Evolutionary conservation across 2,329 filamentous ascomycete genomes (phyloP).

Genomic region (Fusarium xyrophilum): DNA sequence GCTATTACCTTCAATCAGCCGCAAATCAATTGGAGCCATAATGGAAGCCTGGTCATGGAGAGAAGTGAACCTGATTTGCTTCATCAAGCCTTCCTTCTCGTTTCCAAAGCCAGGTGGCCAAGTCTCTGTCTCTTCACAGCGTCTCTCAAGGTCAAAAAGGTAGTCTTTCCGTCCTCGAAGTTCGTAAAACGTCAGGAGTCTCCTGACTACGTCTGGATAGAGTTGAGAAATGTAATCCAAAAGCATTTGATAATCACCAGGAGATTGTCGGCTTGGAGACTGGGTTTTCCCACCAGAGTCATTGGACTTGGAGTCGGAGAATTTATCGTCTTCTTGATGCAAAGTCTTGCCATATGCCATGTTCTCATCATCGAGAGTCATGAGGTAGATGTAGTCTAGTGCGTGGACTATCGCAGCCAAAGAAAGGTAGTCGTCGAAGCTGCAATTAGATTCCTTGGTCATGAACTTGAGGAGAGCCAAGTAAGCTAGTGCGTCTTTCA

Average conservation of each 20-base stretch:
- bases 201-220: too few relatives aligned
- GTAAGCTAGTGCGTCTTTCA: neutral
- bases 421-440: neutral
- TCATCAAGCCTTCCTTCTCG: neutral
- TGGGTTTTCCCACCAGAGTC: too few relatives aligned
- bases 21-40: fast-evolving
- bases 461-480: neutral
- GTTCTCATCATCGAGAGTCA: neutral
- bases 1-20: neutral
- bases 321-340: neutral
- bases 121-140: neutral
- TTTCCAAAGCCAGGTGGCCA: too few relatives aligned
- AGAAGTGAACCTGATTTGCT: neutral
- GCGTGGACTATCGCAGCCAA: neutral
- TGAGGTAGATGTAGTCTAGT: neutral
- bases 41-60: neutral
- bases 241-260: neutral
- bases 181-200: neutral
- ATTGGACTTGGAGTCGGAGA: fast-evolving
- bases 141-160: neutral
- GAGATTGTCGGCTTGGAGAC: fast-evolving
- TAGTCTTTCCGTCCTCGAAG: neutral
- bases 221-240: neutral
- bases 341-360: neutral
- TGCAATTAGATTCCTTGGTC: fast-evolving